Evolutionary conservation across 169 alveolate genomes (phyloP), one percentile per base, ranked within the genome.

Genomic region (Cyclospora cayetanensis): DNA sequence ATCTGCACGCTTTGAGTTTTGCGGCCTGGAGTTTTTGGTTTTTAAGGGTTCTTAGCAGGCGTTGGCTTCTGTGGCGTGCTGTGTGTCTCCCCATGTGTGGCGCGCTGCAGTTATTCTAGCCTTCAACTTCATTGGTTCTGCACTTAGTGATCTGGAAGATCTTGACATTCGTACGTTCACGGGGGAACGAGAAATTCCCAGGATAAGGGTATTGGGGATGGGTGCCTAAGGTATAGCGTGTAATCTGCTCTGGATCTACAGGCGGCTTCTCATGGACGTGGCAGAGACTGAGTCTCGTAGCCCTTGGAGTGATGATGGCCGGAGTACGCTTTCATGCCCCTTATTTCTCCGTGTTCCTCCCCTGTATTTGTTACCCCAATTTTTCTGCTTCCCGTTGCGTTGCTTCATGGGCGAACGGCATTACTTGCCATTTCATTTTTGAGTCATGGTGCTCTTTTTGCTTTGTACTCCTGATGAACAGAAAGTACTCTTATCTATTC

Each of bases 231-330:
- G 72, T 1, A 22, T 60, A 60, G 72, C 1, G 35, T 20, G 12
- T 60, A 34, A 7, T 18, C 12, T n/a, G 18, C 2, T n/a, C 25
- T 12, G 25, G 12, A n/a, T 11, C 22, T 22, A 63, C 85, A 74
- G 85, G 63, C 65, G 20, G 22, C n/a, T 74, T 74, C 37, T 74
- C 85, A 7, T 74, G 85, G 85, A 74, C 53, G 0, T 74, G 85
- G 85, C 85, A 74, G 65, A 7, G 85, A 25, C 31, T 74, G 85
- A 41, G 85, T 25, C 85, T 74, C 22, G 63, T 74, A n/a, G 85
- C 41, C 65, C 15, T 74, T 11, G 85, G 85, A 41, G 39, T 74
- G 50, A 39, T 74, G 65, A 74, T 74, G 85, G 85, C 85, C 7
- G 85, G 31, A 12, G 85, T 74, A 22, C 29, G 85, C n/a, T n/a